phyloP scores from a whole-genome alignment of 2,329 filamentous ascomycete genomes.

The Chaetomium strumarium region DNA sequence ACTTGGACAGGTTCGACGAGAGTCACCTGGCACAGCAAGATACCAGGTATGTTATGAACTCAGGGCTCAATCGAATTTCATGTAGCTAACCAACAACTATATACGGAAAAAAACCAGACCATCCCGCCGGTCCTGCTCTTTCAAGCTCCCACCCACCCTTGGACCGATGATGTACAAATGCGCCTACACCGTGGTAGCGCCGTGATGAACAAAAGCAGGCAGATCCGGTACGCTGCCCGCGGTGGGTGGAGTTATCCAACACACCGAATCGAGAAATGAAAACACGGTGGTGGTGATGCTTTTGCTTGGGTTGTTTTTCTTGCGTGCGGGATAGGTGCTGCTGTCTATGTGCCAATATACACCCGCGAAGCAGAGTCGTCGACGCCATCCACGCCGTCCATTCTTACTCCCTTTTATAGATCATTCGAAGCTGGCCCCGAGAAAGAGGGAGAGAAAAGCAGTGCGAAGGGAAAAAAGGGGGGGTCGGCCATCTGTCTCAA shows the following conservation, averaged over 20 bases:
- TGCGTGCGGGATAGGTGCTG: conserved; percentile 5
- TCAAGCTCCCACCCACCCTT: neutral
- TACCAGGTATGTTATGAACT: too few species aligned
- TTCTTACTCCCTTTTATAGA: neutral
- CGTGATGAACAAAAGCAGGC: neutral
- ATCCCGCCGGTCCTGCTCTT: conserved; percentile 3
- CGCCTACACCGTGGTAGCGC: conserved; percentile 3
- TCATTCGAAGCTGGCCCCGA: neutral
- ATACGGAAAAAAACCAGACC: conserved; percentile 6
- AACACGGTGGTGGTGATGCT: neutral
- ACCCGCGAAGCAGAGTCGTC: conserved; percentile 1
- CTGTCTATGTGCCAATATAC: conserved; percentile 13
- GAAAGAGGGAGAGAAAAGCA: neutral
- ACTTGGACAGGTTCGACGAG: too few species aligned
- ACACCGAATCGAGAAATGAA: neutral
- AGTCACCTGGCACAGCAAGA: too few species aligned
- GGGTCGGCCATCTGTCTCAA: neutral
- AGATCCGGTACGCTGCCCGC: neutral
- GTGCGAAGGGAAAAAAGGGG: neutral
- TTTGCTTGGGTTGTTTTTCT: neutral
- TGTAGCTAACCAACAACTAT: too few species aligned
- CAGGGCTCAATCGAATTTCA: too few species aligned
- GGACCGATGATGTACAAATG: conserved; percentile 12
- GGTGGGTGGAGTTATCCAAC: neutral
- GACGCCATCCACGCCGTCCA: neutral